Percentiles rank a stretch among this genome's conserved stretches.
Evolutionary conservation across 148 eudicot species (phyloP).

Genomic region (Pouteria glomerata): DNA sequence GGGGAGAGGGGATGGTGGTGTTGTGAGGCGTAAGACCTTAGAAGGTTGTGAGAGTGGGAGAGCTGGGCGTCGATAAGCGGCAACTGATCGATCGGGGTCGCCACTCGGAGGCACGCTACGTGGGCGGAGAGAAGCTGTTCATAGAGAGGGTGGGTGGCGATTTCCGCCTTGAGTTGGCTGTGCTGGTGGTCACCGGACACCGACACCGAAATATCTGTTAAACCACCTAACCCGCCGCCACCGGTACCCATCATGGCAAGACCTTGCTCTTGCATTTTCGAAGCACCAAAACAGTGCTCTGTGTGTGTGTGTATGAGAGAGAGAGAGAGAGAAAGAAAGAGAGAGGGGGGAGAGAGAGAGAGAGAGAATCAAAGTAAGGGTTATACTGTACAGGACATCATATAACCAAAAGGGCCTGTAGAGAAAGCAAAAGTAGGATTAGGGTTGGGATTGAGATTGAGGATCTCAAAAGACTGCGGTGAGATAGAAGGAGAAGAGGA

Average conservation of each 20-base stretch:
- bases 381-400: slow-evolving; percentile 8
- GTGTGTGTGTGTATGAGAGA: no score
- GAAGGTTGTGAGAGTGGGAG: slow-evolving; percentile 56
- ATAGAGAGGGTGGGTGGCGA: slow-evolving; percentile 66
- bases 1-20: slow-evolving; percentile 49
- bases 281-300: background rate
- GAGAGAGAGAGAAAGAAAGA: no score
- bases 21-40: slow-evolving; percentile 59
- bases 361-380: slow-evolving; percentile 9
- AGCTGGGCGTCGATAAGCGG: slow-evolving; percentile 79
- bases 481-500: no score
- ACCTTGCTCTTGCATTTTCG: slow-evolving; percentile 70
- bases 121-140: slow-evolving; percentile 88
- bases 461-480: no score
- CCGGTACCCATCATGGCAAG: slow-evolving; percentile 49
- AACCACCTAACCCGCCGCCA: slow-evolving; percentile 34
- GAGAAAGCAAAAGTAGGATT: no score
- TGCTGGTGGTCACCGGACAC: slow-evolving; percentile 23
- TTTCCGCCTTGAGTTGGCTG: slow-evolving; percentile 57
- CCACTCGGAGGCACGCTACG: slow-evolving; percentile 78
- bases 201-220: slow-evolving; percentile 20
- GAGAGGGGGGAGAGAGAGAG: no score
- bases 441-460: no score
- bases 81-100: slow-evolving; percentile 92
- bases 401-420: slow-evolving; percentile 17